Conservation (phyloP, 2,329 filamentous ascomycete species). For the Xylariaceae sp. region DNA sequence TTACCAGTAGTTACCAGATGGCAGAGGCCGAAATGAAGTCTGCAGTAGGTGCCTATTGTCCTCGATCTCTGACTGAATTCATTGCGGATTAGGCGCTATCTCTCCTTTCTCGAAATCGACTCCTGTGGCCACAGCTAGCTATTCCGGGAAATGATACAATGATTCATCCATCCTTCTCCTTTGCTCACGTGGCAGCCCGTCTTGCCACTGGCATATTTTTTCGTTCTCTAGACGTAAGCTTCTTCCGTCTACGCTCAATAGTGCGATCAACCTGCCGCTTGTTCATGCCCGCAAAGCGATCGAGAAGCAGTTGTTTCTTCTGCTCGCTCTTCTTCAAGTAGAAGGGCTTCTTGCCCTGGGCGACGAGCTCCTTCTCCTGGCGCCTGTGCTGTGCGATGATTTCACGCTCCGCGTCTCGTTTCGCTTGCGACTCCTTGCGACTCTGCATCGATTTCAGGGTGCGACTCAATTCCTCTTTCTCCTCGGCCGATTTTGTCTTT, state of each 20-base stretch:
- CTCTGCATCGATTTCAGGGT: conserved; percentile 74
- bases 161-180: neutral
- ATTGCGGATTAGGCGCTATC: neutral
- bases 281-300: conserved; percentile 78
- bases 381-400: conserved; percentile 70
- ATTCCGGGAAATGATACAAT: neutral
- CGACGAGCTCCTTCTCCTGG: conserved; percentile 77
- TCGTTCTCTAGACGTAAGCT: conserved; percentile 78
- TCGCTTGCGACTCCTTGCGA: conserved; percentile 62
- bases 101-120: neutral
- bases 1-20: too few relatives aligned
- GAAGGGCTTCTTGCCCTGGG: conserved; percentile 86
- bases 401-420: conserved; percentile 63
- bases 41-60: too few relatives aligned
- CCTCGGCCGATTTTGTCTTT: conserved; percentile 36
- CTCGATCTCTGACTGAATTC: too few relatives aligned
- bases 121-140: neutral
- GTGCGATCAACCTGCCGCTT: conserved; percentile 76
- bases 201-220: conserved; percentile 60
- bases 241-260: conserved; percentile 85
- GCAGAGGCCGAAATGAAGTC: too few relatives aligned
- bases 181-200: conserved; percentile 27
- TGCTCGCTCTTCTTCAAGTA: conserved; percentile 89
- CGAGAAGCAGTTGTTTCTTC: conserved; percentile 76
- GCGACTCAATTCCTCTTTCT: conserved; percentile 59